A percentile compares a stretch with the other conserved stretches of the same genome.
Conservation (phyloP, 345 rosid species). For the Arabidopsis arenosa region DNA sequence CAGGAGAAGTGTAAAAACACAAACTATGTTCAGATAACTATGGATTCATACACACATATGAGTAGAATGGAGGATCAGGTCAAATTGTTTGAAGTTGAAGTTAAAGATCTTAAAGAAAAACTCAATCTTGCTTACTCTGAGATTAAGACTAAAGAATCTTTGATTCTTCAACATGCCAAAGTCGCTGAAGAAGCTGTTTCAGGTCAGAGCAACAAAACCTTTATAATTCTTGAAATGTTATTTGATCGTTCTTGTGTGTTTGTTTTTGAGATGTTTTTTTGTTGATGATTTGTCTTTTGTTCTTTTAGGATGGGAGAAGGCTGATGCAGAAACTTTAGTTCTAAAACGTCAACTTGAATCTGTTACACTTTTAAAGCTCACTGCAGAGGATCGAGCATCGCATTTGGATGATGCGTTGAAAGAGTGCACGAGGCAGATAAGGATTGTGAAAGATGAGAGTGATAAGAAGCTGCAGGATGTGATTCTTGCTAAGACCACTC, state of each 20-base stretch:
- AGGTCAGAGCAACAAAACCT: constrained; percentile 48
- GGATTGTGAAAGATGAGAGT: constrained; percentile 74
- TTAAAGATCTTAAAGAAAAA: constrained; percentile 63
- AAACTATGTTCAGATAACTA: constrained; percentile 76
- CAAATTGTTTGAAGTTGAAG: constrained; percentile 52
- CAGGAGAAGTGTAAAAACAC: constrained; percentile 64
- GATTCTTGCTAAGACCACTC: constrained; percentile 56
- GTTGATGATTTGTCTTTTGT: constrained; percentile 12
- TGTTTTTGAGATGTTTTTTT: not conserved
- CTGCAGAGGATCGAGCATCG: constrained; percentile 68
- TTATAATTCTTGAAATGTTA: not conserved
- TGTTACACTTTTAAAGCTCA: constrained; percentile 63
- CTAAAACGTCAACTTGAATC: constrained; percentile 69
- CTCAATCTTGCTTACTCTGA: constrained; percentile 58
- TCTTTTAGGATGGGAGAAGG: constrained; percentile 86
- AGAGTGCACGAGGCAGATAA: constrained; percentile 80
- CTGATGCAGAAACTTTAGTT: constrained; percentile 68
- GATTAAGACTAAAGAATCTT: constrained; percentile 60
- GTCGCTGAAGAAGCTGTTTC: constrained; percentile 97
- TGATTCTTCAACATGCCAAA: constrained; percentile 80
- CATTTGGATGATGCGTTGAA: constrained; percentile 82
- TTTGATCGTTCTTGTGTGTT: not conserved
- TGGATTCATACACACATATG: constrained; percentile 70
- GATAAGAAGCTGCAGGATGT: constrained; percentile 64
- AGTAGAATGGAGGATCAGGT: constrained; percentile 67